A percentile compares a stretch with the other conserved stretches of the same genome.
phyloP scores from a whole-genome alignment of 257 asterid species.

The Lycium ferocissimum region DNA sequence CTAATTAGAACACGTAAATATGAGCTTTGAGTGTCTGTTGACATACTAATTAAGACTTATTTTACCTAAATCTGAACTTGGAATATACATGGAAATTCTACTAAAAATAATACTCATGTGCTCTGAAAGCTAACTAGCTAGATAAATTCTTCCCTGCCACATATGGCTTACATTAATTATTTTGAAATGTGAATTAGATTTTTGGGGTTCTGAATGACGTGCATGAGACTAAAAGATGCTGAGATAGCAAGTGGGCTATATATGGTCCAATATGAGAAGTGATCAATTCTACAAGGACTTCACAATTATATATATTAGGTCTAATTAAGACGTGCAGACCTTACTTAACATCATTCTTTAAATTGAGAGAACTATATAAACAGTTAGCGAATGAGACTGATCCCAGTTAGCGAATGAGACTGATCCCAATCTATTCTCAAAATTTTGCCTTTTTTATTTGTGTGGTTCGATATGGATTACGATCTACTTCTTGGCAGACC shows the following conservation, averaged over 20 bases:
- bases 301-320: not conserved
- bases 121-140: not conserved
- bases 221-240: not conserved
- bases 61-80: no score
- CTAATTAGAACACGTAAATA: not conserved
- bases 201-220: slow-evolving; percentile 1
- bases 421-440: not conserved
- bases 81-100: no score
- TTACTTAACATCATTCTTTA: not conserved
- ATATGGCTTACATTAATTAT: not conserved
- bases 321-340: slow-evolving; percentile 26
- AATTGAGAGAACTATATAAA: not conserved
- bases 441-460: no score
- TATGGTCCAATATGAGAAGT: not conserved
- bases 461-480: no score
- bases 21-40: not conserved
- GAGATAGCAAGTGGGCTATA: not conserved
- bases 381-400: not conserved
- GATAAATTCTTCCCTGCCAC: not conserved
- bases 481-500: no score
- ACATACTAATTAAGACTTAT: not conserved
- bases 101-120: not conserved
- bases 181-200: no score
- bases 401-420: not conserved
- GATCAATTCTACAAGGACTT: not conserved